Evolutionary conservation across 1,284 basidiomycete genomes (phyloP).

Genomic region (Xerocomus minutiporus): DNA sequence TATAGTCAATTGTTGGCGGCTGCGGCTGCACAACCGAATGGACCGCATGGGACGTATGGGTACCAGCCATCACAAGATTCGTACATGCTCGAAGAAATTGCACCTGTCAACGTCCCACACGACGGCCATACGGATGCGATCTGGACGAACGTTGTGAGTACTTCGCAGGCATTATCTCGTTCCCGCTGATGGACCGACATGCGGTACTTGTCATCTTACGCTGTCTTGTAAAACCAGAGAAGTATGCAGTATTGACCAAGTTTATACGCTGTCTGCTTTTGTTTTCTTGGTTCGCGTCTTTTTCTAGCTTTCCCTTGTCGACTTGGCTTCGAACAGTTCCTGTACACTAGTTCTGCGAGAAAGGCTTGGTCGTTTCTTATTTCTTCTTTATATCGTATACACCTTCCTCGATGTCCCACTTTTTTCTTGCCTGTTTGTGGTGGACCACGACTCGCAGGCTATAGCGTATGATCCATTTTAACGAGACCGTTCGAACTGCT

Average conservation of each 20-base stretch:
- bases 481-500: conserved; percentile 8
- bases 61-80: conserved; percentile 52
- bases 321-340: conserved; percentile 14
- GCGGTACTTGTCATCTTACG: conserved; percentile 3
- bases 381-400: conserved; percentile 30
- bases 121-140: conserved; percentile 33
- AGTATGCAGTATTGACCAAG: conserved; percentile 25
- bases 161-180: conserved; percentile 27
- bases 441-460: conserved; percentile 1
- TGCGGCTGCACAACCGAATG: conserved; percentile 46
- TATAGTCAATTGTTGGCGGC: conserved; percentile 54
- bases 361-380: conserved; percentile 27
- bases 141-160: conserved; percentile 41
- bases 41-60: conserved; percentile 41
- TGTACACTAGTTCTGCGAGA: conserved; percentile 26
- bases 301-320: background rate
- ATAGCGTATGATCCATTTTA: conserved; percentile 21
- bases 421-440: conserved; percentile 10
- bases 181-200: conserved; percentile 29
- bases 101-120: conserved; percentile 31
- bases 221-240: conserved; percentile 24
- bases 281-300: conserved; percentile 1
- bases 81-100: conserved; percentile 65
- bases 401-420: background rate
- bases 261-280: background rate